These are phyloP conservation scores for Pseudocercospora vitis DNA, from an alignment of 2,329 filamentous ascomycete genomes.

Conservation along the genomic window DNA sequence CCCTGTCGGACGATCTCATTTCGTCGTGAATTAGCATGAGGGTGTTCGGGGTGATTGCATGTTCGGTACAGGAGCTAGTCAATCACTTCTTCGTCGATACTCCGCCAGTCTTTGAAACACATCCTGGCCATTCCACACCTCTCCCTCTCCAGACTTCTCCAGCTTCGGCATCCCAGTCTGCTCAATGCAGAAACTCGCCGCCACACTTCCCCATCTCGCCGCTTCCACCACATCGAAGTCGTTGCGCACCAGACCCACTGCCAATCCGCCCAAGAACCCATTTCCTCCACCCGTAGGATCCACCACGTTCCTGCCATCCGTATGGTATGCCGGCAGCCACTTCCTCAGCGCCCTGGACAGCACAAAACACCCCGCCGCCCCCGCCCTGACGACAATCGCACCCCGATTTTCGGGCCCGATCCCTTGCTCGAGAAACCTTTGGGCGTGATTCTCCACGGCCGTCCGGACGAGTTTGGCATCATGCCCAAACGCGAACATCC, in stretches of 20 bases:
- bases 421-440: conserved; percentile 33
- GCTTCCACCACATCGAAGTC: conserved; percentile 65
- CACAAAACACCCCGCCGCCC: conserved; percentile 68
- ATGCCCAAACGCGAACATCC: conserved; percentile 65
- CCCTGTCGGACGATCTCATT: conserved; percentile 7
- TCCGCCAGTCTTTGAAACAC: conserved; percentile 46
- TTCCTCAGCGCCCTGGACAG: conserved; percentile 31
- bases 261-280: conserved; percentile 70
- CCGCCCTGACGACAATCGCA: conserved; percentile 68
- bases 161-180: conserved; percentile 80
- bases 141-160: conserved; percentile 33
- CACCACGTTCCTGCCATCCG: conserved; percentile 58
- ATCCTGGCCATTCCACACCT: conserved; percentile 51
- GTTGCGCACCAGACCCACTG: conserved; percentile 57
- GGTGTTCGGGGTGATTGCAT: background rate
- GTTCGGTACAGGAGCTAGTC: background rate
- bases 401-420: conserved; percentile 38
- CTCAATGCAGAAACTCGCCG: conserved; percentile 91
- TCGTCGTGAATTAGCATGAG: conserved; percentile 7
- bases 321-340: conserved; percentile 80
- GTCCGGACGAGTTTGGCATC: conserved; percentile 38
- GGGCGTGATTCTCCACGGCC: conserved; percentile 43
- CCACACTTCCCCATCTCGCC: conserved; percentile 73
- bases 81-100: conserved; percentile 26
- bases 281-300: conserved; percentile 96